Evolutionary conservation across 345 rosid species (phyloP), one percentile per base, ranked within the genome.

Genomic region (Hibiscus syriacus): DNA sequence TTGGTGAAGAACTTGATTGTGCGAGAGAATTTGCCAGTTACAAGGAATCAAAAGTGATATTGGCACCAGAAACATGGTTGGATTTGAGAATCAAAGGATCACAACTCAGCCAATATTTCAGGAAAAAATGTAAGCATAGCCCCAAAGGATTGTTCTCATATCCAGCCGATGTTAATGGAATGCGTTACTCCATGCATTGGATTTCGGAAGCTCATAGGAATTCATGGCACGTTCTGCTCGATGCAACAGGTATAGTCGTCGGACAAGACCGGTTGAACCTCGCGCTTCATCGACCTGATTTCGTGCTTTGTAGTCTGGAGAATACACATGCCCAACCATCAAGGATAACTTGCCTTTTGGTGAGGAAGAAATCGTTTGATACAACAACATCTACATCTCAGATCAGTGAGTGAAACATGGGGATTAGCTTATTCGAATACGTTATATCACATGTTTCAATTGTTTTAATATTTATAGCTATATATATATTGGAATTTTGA

Each of bases 171-270:
- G 84, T 73, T 29, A 72, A 78, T 29, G 85, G 72, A 53, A 76
- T 74, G 14, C 74, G 80, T 25, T 76, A 78, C 50, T 87, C 93
- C 1, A 75, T 82, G 93, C 90, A 87, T 70, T 87, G 93, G 92
- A 82, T 85, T 46, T 87, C 90, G 0, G 92, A 87, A 76, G 88
- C 88, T 4, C 92, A 83, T 55, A 74, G 92, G 67, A 85, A 83
- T 49, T 85, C 92, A 6, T 87, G 88, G 92, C 90, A 83, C 20
- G 88, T 85, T 46, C 74, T 85, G 20, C 81, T 87, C 1, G 90
- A 85, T 23, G 86, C 82, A 6, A 82, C 90, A 9, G 74, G 58
- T 2, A 39, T 71, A 3, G 30, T 64, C 48, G 80, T 73, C 0
- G 86, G 83, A 6, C 81, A 81, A 66, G 82, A 83, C 10, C 73